Evolutionary conservation across 23 red algal species (phyloP).

Genomic region (Pyropia haitanensis): DNA sequence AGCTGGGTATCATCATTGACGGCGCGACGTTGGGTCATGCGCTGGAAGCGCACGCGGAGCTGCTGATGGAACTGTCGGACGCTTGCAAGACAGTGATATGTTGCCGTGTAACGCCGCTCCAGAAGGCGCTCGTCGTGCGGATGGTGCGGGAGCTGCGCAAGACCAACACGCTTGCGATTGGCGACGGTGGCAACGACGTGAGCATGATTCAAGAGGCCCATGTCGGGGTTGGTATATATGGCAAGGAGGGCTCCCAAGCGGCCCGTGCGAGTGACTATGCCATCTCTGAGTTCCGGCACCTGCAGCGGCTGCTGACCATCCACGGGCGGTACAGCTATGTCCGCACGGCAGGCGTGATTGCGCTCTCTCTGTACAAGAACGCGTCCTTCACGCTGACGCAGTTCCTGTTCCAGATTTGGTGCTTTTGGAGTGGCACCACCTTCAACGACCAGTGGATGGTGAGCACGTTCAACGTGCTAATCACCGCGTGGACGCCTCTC

Average conservation of each 20-base stretch:
- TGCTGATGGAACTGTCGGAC: conserved; percentile 73
- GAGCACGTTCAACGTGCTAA: conserved; percentile 70
- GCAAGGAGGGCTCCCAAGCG: conserved; percentile 86
- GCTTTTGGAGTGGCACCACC: conserved; percentile 46
- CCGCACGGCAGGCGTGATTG: conserved; percentile 72
- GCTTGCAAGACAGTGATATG: conserved; percentile 84
- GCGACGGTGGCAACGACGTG: conserved; percentile 93
- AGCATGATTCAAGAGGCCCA: conserved; percentile 95
- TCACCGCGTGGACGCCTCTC: conserved; percentile 65
- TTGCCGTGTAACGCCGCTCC: conserved; percentile 83
- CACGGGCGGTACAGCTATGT: conserved; percentile 77
- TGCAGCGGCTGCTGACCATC: conserved; percentile 52
- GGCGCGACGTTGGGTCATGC: conserved; percentile 54
- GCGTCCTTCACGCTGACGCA: conserved; percentile 72
- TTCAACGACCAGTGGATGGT: conserved; percentile 79
- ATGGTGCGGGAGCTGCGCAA: conserved; percentile 60
- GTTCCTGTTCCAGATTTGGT: conserved; percentile 67
- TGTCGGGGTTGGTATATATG: conserved; percentile 74
- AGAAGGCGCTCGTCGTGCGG: conserved; percentile 87
- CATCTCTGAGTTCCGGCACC: conserved; percentile 58
- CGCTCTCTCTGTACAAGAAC: conserved; percentile 92
- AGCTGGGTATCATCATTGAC: conserved; percentile 75
- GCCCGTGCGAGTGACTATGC: conserved; percentile 75
- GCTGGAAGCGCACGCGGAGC: conserved; percentile 62
- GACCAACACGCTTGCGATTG: conserved; percentile 65